These are phyloP conservation scores for Apiospora rasikravindrae DNA, from an alignment of 2,329 filamentous ascomycete genomes.

Conservation along the genomic window DNA sequence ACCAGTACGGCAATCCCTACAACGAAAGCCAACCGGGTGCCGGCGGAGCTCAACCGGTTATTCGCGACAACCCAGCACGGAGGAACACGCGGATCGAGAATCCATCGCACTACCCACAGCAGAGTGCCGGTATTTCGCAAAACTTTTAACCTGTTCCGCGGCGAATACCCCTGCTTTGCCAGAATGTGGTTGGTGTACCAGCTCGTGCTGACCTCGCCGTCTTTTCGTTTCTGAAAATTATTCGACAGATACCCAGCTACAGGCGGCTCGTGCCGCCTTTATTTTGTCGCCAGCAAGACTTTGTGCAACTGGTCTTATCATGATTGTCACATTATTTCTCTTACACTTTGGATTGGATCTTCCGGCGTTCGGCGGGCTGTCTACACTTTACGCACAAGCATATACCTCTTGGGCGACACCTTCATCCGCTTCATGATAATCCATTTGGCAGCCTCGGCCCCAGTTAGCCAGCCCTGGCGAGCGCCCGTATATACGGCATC, in stretches of 20 bases:
- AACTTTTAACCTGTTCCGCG: slow-evolving; percentile 74
- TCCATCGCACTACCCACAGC: slow-evolving; percentile 85
- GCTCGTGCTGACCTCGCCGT: neutral
- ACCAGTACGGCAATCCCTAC: slow-evolving; percentile 65
- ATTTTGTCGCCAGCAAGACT: slow-evolving; percentile 11
- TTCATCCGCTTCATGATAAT: slow-evolving; percentile 13
- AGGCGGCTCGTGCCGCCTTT: slow-evolving; percentile 7
- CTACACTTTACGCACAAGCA: slow-evolving; percentile 10
- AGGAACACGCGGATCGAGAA: slow-evolving; percentile 96
- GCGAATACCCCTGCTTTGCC: slow-evolving; percentile 22
- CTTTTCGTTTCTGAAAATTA: slow-evolving; percentile 5
- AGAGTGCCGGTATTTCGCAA: slow-evolving; percentile 93
- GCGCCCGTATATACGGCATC: slow-evolving; percentile 11
- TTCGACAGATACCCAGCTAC: slow-evolving; percentile 19
- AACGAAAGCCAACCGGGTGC: slow-evolving; percentile 47
- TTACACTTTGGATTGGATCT: neutral
- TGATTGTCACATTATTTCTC: neutral
- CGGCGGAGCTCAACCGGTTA: slow-evolving; percentile 72
- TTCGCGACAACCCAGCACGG: slow-evolving; percentile 89
- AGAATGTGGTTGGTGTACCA: neutral
- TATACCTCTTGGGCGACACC: neutral
- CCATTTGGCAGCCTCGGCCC: slow-evolving; percentile 13
- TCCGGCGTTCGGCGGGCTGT: neutral
- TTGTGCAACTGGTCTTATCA: neutral
- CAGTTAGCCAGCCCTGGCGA: slow-evolving; percentile 1